phyloP scores from a whole-genome alignment of 2,329 filamentous ascomycete genomes.

The Sarocladium kiliense region DNA sequence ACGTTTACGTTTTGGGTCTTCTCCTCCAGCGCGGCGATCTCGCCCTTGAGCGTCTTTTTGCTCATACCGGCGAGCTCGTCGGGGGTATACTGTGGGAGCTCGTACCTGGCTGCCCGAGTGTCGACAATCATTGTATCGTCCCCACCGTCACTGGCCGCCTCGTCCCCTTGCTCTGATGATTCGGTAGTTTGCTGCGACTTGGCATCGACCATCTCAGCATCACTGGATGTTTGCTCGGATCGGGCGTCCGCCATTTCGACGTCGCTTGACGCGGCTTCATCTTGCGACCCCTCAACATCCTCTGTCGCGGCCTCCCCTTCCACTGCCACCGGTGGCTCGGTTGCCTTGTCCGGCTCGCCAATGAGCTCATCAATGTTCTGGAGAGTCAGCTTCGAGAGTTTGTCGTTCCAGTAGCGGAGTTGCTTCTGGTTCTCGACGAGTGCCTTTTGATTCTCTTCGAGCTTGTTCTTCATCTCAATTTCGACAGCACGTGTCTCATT shows the following conservation, averaged over 20 bases:
- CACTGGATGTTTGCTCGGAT: slow-evolving; percentile 8
- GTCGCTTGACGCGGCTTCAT: slow-evolving; percentile 17
- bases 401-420: slow-evolving; percentile 81
- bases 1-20: slow-evolving; percentile 81
- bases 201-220: slow-evolving; percentile 19
- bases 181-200: slow-evolving; percentile 10
- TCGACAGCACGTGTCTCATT: slow-evolving; percentile 86
- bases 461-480: slow-evolving; percentile 97
- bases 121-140: slow-evolving; percentile 16
- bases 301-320: slow-evolving; percentile 17
- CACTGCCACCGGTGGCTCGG: slow-evolving; percentile 17
- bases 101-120: slow-evolving; percentile 28
- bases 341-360: slow-evolving; percentile 27
- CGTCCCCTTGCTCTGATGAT: slow-evolving; percentile 14
- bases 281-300: slow-evolving; percentile 28
- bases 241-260: slow-evolving; percentile 10
- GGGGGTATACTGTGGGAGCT: slow-evolving; percentile 72
- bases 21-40: slow-evolving; percentile 58
- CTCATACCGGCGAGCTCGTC: slow-evolving; percentile 64
- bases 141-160: slow-evolving; percentile 21
- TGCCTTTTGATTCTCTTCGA: slow-evolving; percentile 92
- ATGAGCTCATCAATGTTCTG: slow-evolving; percentile 73
- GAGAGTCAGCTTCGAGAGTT: slow-evolving; percentile 75
- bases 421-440: slow-evolving; percentile 82
- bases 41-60: slow-evolving; percentile 55